These are phyloP conservation scores for Tetrapyrgos nigripes DNA, from an alignment of 1,284 basidiomycete genomes.

Conservation along the genomic window DNA sequence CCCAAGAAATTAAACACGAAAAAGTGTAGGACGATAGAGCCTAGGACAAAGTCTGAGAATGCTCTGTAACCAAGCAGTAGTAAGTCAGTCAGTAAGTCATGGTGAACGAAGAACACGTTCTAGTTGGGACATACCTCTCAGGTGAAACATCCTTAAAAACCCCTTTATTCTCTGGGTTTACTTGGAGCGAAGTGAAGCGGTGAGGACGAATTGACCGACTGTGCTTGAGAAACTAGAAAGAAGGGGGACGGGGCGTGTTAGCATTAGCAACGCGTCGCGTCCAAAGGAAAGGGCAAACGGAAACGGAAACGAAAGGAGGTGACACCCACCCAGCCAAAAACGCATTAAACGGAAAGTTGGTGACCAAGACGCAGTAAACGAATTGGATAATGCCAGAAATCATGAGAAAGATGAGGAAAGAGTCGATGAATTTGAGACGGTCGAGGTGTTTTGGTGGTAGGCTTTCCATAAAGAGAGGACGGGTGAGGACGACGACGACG, in stretches of 20 bases:
- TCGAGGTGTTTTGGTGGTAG: constrained; percentile 79
- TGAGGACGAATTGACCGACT: constrained; percentile 96
- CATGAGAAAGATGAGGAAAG: constrained; percentile 92
- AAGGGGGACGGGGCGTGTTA: constrained; percentile 4
- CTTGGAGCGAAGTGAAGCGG: constrained; percentile 93
- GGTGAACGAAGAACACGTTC: neutral
- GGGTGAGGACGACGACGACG: constrained; percentile 41
- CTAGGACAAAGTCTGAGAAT: constrained; percentile 95
- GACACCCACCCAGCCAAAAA: constrained; percentile 89
- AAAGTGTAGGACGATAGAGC: constrained; percentile 95
- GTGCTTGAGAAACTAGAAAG: constrained; percentile 84
- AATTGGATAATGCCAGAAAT: constrained; percentile 92
- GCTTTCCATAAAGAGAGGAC: constrained; percentile 75
- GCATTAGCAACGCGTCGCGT: neutral
- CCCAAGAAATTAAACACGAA: constrained; percentile 96
- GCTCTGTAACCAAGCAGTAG: constrained; percentile 61
- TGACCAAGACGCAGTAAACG: constrained; percentile 89
- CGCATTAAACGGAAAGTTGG: constrained; percentile 96
- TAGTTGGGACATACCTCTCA: constrained; percentile 72
- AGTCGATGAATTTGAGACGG: constrained; percentile 92
- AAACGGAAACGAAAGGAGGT: neutral
- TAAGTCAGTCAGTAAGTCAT: neutral
- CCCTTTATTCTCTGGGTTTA: constrained; percentile 82
- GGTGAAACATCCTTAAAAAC: constrained; percentile 94
- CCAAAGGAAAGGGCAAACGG: neutral